Percentiles rank a stretch among this genome's conserved stretches.
Evolutionary conservation across 768 basidiomycete species (phyloP).

Genomic region (Trichaptum fuscoviolaceum): DNA sequence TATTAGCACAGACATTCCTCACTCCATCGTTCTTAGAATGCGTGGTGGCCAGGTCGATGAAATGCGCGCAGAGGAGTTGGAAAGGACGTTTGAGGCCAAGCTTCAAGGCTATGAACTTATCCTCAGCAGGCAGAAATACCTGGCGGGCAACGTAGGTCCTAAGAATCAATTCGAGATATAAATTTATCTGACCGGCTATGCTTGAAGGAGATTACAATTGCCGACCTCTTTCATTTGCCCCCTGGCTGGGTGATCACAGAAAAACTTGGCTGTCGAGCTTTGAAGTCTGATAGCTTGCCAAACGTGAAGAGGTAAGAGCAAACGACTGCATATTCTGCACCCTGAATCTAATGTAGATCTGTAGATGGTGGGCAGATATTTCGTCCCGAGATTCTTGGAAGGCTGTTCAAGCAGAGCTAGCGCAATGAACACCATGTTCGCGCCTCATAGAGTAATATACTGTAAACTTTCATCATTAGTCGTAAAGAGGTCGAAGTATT

Average conservation of each 20-base stretch:
- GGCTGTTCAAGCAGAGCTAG: conserved; percentile 30
- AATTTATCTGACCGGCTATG: background rate
- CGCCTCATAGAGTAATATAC: too few species aligned
- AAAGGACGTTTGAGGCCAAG: conserved; percentile 26
- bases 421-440: too few species aligned
- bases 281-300: background rate
- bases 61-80: conserved; percentile 1
- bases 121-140: conserved; percentile 45
- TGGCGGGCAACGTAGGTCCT: conserved; percentile 48
- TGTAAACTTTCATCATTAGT: too few species aligned
- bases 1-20: background rate
- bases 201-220: conserved; percentile 36
- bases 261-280: background rate
- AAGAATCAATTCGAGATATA: background rate
- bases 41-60: background rate
- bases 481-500: too few species aligned
- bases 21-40: background rate
- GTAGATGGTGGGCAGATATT: conserved; percentile 52
- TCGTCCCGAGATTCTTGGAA: conserved; percentile 42
- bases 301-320: background rate
- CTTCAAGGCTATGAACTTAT: conserved; percentile 51
- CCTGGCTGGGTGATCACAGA: conserved; percentile 19
- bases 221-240: conserved; percentile 42
- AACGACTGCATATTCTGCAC: background rate
- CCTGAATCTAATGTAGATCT: background rate